A percentile compares a stretch with the other conserved stretches of the same genome.
These are phyloP conservation scores for Rhizopogon vesiculosus DNA, from an alignment of 768 basidiomycete species.

Conservation along the genomic window DNA sequence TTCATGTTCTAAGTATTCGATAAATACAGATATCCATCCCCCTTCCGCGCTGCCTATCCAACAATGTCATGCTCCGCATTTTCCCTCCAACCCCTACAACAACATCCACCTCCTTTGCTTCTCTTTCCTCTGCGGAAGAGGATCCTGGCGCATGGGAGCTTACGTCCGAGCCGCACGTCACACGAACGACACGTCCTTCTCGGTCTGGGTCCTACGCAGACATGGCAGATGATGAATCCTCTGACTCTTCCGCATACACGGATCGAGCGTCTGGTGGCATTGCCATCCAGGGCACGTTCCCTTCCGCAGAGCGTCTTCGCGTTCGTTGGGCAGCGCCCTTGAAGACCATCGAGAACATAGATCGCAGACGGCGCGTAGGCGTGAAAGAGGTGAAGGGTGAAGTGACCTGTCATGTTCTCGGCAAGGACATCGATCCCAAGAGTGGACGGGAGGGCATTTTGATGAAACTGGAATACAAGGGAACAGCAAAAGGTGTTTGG, in stretches of 20 bases:
- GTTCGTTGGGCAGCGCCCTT: conserved; percentile 74
- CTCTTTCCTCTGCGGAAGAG: conserved; percentile 72
- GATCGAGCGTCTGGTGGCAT: conserved; percentile 55
- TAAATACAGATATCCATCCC: conserved; percentile 64
- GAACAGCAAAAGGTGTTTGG: conserved; percentile 72
- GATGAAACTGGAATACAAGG: conserved; percentile 67
- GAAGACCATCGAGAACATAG: conserved; percentile 38
- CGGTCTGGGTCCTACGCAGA: conserved; percentile 60
- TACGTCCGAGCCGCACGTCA: conserved; percentile 71
- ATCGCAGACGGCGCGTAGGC: conserved; percentile 64
- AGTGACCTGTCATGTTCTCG: conserved; percentile 57
- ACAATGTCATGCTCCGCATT: conserved; percentile 69
- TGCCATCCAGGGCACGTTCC: conserved; percentile 73
- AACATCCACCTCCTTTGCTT: conserved; percentile 59
- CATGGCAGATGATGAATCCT: conserved; percentile 80
- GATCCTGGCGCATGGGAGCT: conserved; percentile 70
- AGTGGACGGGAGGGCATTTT: conserved; percentile 47
- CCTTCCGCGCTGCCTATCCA: conserved; percentile 72
- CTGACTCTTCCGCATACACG: conserved; percentile 54
- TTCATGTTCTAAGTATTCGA: background rate
- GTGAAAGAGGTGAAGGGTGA: conserved; percentile 65
- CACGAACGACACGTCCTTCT: conserved; percentile 48
- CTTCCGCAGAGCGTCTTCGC: conserved; percentile 69
- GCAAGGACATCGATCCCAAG: conserved; percentile 37
- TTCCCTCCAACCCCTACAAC: conserved; percentile 54